Evolutionary conservation across 163 green algal genomes (phyloP), one percentile per base, ranked within the genome.

Genomic region (Coccomyxa subellipsoidea): DNA sequence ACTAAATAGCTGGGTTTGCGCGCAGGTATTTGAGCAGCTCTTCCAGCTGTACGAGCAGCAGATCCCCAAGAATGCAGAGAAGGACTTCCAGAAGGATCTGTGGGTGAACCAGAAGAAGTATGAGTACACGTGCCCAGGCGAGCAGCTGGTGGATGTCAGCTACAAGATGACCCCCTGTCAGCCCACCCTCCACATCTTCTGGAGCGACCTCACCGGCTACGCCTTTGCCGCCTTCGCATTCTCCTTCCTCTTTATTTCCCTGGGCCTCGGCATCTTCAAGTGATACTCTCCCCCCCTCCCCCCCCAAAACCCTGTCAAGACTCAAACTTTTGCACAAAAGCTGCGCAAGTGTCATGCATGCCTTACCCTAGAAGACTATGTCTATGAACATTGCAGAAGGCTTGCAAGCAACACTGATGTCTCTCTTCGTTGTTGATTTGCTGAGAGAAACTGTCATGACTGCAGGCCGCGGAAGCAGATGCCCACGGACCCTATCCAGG

Each of bases 21-120:
- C 36, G 66, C 90, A 93, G 87, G 90, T 93, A 12, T 94, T 94
- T 76, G 89, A 95, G 86, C 90, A 95, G 88, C 77, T 95, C 35
- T 95, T 95, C 83, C 87, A 94, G 85, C 90, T 92, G 7, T 90
- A 90, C 76, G 90, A 95, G 86, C 89, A 94, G 88, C 82, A 88
- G 69, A 76, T 91, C 66, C 76, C 75, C 7, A 76, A 88, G 80
- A 76, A 82, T 9, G 82, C 79, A 27, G 73, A 54, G 54, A 31
- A 71, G 9, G 54, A 90, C 59, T 79, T 76, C 36, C 9, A 69
- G 31, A 18, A 82, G 18, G 12, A 84, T 10, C 37, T 82, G 54
- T 85, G 73, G 79, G 47, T 86, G 32, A 81, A 91, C 53, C 34
- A 54, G 40, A n/a, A 29, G 4, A 72, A 77, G 8, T 81, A 84